Percentiles rank a stretch among this genome's conserved stretches.
Evolutionary conservation across 2,329 filamentous ascomycete genomes (phyloP).

Genomic region (Fragosphaeria purpurea): DNA sequence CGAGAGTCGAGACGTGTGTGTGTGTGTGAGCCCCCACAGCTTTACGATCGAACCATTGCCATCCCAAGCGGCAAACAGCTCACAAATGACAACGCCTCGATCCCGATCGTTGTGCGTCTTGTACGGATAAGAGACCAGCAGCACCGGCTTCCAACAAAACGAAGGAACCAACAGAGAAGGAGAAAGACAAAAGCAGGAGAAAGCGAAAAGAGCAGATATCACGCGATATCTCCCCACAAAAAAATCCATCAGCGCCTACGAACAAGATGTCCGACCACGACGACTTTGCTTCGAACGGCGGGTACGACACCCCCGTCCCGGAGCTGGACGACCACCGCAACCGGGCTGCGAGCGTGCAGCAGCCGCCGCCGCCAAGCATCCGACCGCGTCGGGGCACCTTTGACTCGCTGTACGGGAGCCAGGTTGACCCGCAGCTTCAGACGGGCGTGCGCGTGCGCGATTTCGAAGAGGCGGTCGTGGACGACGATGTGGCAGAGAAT

Average conservation of each 20-base stretch:
- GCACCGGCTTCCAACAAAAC: no score
- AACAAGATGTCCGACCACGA: constrained; percentile 58
- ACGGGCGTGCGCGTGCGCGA: constrained; percentile 54
- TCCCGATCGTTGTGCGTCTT: no score
- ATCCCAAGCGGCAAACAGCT: no score
- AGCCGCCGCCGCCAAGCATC: constrained; percentile 39
- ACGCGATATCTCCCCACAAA: no score
- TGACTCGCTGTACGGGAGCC: constrained; percentile 53
- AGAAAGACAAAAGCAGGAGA: no score
- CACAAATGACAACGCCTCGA: no score
- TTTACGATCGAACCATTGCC: no score
- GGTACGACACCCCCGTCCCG: constrained; percentile 64
- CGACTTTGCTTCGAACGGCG: constrained; percentile 47
- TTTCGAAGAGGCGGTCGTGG: constrained; percentile 76
- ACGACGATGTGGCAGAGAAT: constrained; percentile 53
- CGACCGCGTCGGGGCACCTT: constrained; percentile 61
- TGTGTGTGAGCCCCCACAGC: no score
- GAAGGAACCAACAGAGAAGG: no score
- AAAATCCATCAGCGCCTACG: background rate
- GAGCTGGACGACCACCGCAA: constrained; percentile 82
- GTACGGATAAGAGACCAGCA: no score
- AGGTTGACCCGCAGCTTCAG: constrained; percentile 10
- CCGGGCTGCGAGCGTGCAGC: constrained; percentile 43
- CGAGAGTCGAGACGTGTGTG: background rate
- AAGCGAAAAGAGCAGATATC: no score